phyloP scores from a whole-genome alignment of 257 asterid species.

The Salvia hispanica region DNA sequence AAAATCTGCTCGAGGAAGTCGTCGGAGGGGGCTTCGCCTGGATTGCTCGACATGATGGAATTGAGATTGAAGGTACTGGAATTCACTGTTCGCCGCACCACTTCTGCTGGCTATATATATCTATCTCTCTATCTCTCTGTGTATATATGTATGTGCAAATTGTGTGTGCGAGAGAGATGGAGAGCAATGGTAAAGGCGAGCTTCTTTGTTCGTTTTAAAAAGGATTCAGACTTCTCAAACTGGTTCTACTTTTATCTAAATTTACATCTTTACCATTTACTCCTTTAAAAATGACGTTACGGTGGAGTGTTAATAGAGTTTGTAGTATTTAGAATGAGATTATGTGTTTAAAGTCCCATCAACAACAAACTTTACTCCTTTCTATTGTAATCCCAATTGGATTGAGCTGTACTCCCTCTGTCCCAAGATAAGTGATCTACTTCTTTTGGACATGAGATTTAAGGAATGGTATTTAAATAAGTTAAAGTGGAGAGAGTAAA shows the following conservation, averaged over 20 bases:
- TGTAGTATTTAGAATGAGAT: too few relatives aligned
- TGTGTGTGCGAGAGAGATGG: constrained; percentile 15
- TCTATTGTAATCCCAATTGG: too few relatives aligned
- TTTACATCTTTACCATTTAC: constrained; percentile 24
- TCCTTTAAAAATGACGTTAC: too few relatives aligned
- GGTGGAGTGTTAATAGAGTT: too few relatives aligned
- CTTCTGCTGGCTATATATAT: not conserved
- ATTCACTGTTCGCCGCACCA: not conserved
- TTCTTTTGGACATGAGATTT: too few relatives aligned
- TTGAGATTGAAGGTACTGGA: not conserved
- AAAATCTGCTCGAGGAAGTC: constrained; percentile 85
- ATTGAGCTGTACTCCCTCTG: too few relatives aligned
- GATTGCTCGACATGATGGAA: constrained; percentile 67
- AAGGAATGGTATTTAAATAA: too few relatives aligned
- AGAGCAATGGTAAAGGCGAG: constrained; percentile 23
- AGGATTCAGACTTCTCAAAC: constrained; percentile 29
- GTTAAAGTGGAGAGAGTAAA: too few relatives aligned
- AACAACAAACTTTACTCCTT: too few relatives aligned
- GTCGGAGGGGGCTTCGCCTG: constrained; percentile 71
- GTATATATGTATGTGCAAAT: not conserved
- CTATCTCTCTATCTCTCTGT: not conserved
- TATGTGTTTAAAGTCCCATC: too few relatives aligned
- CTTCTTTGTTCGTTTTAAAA: constrained; percentile 27
- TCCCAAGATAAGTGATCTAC: too few relatives aligned
- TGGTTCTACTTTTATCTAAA: constrained; percentile 16